A percentile compares a stretch with the other conserved stretches of the same genome.
Evolutionary conservation across 352 stramenopile genomes (phyloP).

Genomic region (Pythium biforme): DNA sequence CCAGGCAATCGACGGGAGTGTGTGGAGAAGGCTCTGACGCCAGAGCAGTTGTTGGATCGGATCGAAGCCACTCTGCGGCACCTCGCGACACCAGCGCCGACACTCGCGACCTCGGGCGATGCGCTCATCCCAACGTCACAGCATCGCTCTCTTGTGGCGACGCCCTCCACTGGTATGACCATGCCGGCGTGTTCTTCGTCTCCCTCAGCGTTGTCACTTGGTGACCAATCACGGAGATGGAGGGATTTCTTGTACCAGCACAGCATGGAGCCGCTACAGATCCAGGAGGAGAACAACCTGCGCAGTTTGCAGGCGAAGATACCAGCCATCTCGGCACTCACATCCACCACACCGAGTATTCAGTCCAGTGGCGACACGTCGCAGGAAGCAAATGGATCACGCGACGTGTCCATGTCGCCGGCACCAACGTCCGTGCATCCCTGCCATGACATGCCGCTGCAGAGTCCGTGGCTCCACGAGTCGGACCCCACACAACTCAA

Average conservation of each 20-base stretch:
- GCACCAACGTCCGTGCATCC: neutral
- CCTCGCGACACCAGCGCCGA: slow-evolving; percentile 1
- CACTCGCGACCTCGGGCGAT: neutral
- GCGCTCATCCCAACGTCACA: neutral
- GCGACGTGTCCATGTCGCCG: slow-evolving; percentile 19
- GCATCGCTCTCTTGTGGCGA: neutral
- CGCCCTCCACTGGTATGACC: neutral
- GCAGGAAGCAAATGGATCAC: slow-evolving; percentile 1
- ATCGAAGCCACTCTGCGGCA: slow-evolving; percentile 25
- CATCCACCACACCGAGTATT: neutral
- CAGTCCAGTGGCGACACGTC: neutral
- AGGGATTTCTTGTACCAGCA: slow-evolving; percentile 38
- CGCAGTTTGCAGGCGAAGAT: slow-evolving; percentile 27
- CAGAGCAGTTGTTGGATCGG: slow-evolving; percentile 12
- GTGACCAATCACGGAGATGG: slow-evolving; percentile 9
- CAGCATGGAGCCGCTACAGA: slow-evolving; percentile 19
- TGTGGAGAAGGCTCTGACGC: neutral
- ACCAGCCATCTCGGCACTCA: slow-evolving; percentile 20
- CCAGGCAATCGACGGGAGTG: neutral
- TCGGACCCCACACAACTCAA: slow-evolving; percentile 31
- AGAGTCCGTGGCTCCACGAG: slow-evolving; percentile 35
- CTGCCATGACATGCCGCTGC: neutral
- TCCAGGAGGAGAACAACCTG: slow-evolving; percentile 26
- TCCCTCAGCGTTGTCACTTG: neutral
- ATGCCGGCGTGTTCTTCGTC: neutral